phyloP scores from a whole-genome alignment of 2,329 filamentous ascomycete species.

The Fonsecaea monophora region DNA sequence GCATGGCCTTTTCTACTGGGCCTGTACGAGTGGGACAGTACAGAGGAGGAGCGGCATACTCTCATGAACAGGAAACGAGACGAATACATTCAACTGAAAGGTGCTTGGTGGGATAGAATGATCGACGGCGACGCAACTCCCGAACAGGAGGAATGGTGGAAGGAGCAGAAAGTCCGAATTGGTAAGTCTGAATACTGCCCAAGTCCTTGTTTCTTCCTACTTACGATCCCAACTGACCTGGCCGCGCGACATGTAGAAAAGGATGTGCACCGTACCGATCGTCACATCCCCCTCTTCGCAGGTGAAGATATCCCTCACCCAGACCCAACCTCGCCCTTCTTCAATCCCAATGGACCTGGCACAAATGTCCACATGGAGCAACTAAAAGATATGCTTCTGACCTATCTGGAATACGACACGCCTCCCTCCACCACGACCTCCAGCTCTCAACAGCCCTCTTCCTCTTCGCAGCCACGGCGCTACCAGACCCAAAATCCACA shows the following conservation, averaged over 20 bases:
- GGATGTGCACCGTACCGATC: slow-evolving; percentile 96
- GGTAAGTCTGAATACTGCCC: slow-evolving; percentile 64
- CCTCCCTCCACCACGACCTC: slow-evolving; percentile 31
- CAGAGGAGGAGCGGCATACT: slow-evolving; percentile 79
- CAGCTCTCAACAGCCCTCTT: slow-evolving; percentile 5
- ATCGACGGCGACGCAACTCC: slow-evolving; percentile 79
- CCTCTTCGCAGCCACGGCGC: slow-evolving; percentile 19
- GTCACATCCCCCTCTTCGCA: slow-evolving; percentile 90
- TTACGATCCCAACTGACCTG: slow-evolving; percentile 54
- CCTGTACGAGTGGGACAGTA: slow-evolving; percentile 92
- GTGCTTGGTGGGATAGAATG: slow-evolving; percentile 93
- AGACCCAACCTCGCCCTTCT: slow-evolving; percentile 93
- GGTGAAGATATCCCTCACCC: slow-evolving; percentile 97
- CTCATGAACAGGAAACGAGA: slow-evolving; percentile 85
- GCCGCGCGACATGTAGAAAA: slow-evolving; percentile 76
- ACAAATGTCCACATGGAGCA: slow-evolving; percentile 98
- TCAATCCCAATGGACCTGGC: slow-evolving; percentile 81
- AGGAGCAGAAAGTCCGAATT: slow-evolving; percentile 90
- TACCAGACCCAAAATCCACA: slow-evolving; percentile 37
- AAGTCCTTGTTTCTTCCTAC: slow-evolving; percentile 17
- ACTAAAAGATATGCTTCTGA: slow-evolving; percentile 98
- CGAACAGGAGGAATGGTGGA: slow-evolving; percentile 93
- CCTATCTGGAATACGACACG: slow-evolving; percentile 94
- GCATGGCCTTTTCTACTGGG: slow-evolving; percentile 95
- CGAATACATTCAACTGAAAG: slow-evolving; percentile 92